Base-by-base conservation (phyloP, 2,329 filamentous ascomycete species). In the Sporothrix luriei region DNA sequence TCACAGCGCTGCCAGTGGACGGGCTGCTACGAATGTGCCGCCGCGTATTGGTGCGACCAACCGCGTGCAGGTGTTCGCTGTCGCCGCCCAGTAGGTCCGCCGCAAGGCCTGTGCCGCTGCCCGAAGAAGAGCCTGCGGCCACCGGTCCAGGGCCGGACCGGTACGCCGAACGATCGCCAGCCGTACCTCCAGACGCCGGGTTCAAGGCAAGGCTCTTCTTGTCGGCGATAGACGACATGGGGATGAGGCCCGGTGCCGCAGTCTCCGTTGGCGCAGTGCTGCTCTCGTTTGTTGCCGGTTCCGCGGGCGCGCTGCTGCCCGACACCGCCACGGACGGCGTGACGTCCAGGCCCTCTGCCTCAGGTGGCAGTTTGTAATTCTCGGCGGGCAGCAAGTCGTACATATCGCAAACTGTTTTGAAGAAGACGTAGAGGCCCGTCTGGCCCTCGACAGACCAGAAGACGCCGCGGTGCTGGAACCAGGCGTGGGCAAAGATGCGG, bases 401-500 rank as follows among this genome's bases (percentile, higher is more conserved):
- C 75, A 90, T 85, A 78, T 99, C 95, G 79, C 94, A 98, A 26
- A 98, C 94, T 0, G 91, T 95, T 84, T 97, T 98, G 85, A 98
- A 99, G 76, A 99, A 90, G 70, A 97, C 88, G 78, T 99, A 99
- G 13, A 99, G 82, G 0, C 95, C 95, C n/a, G 92, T 93, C 78
- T 93, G 88, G 11, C 88, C 87, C 80, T 99, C 95, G 1, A 98
- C 90, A 52, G 91, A 89, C 93, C 94, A 98, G 79, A 98, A 99
- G 68, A 97, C 92, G 69, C 91, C 91, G 59, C 94, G 88, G 79
- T 99, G 95, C 80, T 97, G 93, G 79, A 97, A 99, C 95, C 95
- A 99, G 9, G 95, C 95, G 78, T 99, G 95, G 61, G 95, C 95
- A 78, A 98, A 99, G 80, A 99, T 98, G 71, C 95, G 88, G 79